Evolutionary conservation across 805 yeast species (phyloP).

Genomic region (Wickerhamiella kazuoi): DNA sequence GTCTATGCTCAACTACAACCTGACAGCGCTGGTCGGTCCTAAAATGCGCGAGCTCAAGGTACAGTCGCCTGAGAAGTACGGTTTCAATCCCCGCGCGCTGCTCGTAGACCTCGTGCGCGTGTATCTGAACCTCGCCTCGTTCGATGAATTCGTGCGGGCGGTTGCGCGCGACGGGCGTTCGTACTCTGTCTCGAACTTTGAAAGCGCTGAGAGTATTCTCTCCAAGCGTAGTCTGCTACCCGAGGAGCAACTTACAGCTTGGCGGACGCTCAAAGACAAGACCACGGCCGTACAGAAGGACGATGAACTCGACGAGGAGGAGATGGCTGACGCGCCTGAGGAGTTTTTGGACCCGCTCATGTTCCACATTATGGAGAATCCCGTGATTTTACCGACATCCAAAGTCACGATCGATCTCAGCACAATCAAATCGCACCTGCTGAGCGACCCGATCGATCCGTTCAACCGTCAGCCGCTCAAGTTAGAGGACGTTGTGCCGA

Average conservation of each 20-base stretch:
- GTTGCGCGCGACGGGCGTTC: slow-evolving; percentile 90
- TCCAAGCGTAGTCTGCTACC: slow-evolving; percentile 37
- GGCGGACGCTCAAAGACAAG: slow-evolving; percentile 49
- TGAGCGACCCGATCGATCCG: slow-evolving; percentile 94
- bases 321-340: slow-evolving; percentile 87
- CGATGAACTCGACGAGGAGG: slow-evolving; percentile 71
- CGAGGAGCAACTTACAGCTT: slow-evolving; percentile 35
- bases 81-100: slow-evolving; percentile 62
- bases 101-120: slow-evolving; percentile 55
- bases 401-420: slow-evolving; percentile 72
- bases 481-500: slow-evolving; percentile 72
- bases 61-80: slow-evolving; percentile 60
- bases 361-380: slow-evolving; percentile 91
- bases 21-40: slow-evolving; percentile 89
- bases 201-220: slow-evolving; percentile 52
- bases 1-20: slow-evolving; percentile 85
- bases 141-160: slow-evolving; percentile 52
- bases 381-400: slow-evolving; percentile 83
- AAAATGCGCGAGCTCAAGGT: slow-evolving; percentile 80
- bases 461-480: slow-evolving; percentile 85
- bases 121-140: slow-evolving; percentile 50
- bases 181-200: slow-evolving; percentile 47
- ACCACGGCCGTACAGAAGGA: slow-evolving; percentile 15
- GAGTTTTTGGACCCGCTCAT: slow-evolving; percentile 93
- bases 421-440: slow-evolving; percentile 80